These are phyloP conservation scores for Dioszegia hungarica DNA, from an alignment of 768 basidiomycete genomes.

Conservation along the genomic window DNA sequence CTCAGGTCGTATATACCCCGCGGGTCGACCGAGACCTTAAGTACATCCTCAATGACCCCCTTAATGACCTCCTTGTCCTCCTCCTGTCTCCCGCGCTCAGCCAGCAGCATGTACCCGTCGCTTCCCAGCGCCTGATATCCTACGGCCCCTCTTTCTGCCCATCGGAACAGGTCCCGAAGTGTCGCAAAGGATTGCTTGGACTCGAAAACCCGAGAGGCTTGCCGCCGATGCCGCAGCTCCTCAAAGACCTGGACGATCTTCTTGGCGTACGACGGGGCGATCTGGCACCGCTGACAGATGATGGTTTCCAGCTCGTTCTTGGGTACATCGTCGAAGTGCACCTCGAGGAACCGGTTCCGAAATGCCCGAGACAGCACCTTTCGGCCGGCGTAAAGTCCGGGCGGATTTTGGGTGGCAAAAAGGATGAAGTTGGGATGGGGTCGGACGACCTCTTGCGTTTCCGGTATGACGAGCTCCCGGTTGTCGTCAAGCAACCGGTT, in stretches of 20 bases:
- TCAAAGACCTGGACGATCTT: constrained; percentile 86
- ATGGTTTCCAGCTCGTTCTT: constrained; percentile 89
- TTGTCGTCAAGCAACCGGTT: constrained; percentile 97
- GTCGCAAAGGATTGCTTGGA: constrained; percentile 97
- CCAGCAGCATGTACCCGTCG: constrained; percentile 95
- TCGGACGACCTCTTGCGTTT: constrained; percentile 87
- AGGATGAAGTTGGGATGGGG: constrained; percentile 97
- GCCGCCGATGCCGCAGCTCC: constrained; percentile 86
- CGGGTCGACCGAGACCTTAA: constrained; percentile 82
- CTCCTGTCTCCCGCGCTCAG: constrained; percentile 74
- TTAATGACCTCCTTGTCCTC: constrained; percentile 88
- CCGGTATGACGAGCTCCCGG: constrained; percentile 88
- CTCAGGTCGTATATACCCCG: constrained; percentile 58
- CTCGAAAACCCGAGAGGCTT: constrained; percentile 88
- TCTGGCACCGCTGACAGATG: constrained; percentile 82
- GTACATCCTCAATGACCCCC: constrained; percentile 80
- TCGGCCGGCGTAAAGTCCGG: constrained; percentile 88
- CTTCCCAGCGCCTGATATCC: constrained; percentile 89
- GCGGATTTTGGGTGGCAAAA: constrained; percentile 97
- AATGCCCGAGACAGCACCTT: constrained; percentile 94
- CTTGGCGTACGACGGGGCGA: constrained; percentile 88
- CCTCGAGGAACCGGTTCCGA: constrained; percentile 93
- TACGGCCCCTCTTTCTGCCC: constrained; percentile 85
- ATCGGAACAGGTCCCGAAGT: constrained; percentile 91
- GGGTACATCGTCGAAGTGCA: constrained; percentile 95